Base-by-base conservation (phyloP, 768 basidiomycete genomes). In the Sarcodon sp. region DNA sequence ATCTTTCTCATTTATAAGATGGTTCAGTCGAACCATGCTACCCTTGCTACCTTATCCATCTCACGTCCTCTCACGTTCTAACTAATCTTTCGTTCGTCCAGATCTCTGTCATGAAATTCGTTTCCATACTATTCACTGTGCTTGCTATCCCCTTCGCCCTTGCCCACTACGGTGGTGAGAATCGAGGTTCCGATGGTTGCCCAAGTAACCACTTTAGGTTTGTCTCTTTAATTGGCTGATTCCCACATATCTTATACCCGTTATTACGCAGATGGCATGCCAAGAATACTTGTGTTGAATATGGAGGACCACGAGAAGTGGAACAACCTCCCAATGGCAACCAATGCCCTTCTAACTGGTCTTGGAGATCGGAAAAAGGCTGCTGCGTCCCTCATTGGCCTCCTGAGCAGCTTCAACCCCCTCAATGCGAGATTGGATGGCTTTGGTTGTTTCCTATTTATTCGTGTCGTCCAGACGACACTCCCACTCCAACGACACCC, bases 321-420 rank as follows among this genome's bases (percentile, higher is more conserved):
- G 68, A 71, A 5, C 44, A 62, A n/a, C 75, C 77, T n/a, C 75
- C 76, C 21, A 62, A 63, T 39, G 72, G 69, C 43, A 65, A 60
- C 21, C 51, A 64, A 10, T 75, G 75, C 61, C 76, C 75, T 34
- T 62, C 60, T 45, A 63, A 57, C 36, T 71, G 73, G 62, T 76
- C 73, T 56, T 80, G 77, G 77, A 60, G 64, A 50, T 46, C 52
- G 4, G 61, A 60, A 18, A 65, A 73, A 54, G 62, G 66, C 16
- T 80, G 76, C 64, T 80, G 78, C 57, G 67, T 72, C 21, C 79
- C 80, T 47, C 60, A 60, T 43, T 55, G 69, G 51, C 72, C 71
- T 12, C 60, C 64, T 34, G 32, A 50, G 59, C 6, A 61, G 64
- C 52, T 61, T 61, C 72, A 76, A 34, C 61, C 68, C 38, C 62